These are phyloP conservation scores for Ilex asprella DNA, from an alignment of 257 asterid species.

Conservation along the genomic window DNA sequence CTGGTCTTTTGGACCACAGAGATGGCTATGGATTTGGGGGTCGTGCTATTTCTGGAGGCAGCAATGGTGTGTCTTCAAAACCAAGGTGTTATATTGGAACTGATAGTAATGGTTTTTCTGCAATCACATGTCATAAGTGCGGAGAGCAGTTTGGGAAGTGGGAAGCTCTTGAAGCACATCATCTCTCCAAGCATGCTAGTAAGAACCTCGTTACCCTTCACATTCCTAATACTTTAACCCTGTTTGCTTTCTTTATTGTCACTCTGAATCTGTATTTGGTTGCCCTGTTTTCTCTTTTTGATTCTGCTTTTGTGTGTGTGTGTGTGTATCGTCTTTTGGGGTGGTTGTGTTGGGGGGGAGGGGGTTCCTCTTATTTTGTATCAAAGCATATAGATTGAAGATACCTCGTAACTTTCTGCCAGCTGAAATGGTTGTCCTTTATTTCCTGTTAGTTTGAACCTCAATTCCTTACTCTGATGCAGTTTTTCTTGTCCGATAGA, in stretches of 20 bases:
- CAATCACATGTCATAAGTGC: conserved; percentile 59
- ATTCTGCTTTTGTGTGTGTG: not conserved
- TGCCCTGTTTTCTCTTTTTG: conserved; percentile 6
- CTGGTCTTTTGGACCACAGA: conserved; percentile 31
- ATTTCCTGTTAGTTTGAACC: no score
- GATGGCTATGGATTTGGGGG: conserved; percentile 6
- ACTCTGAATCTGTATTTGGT: not conserved
- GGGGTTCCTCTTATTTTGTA: no score
- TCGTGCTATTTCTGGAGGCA: conserved; percentile 10
- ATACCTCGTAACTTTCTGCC: no score
- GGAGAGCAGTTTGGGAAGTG: conserved; percentile 77
- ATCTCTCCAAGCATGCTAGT: conserved; percentile 89
- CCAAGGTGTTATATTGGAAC: conserved; percentile 35
- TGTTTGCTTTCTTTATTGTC: no score
- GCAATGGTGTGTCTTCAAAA: conserved; percentile 20
- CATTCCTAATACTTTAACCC: no score
- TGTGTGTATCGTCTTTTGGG: no score
- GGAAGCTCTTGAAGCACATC: conserved; percentile 85
- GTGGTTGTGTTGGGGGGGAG: no score
- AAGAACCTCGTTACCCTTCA: not conserved
- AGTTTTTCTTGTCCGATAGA: no score
- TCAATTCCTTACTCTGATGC: no score
- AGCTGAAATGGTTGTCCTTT: no score
- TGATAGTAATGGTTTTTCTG: conserved; percentile 32
- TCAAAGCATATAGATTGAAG: no score